Evolutionary conservation across 192 early-diverging fungal species (phyloP), one percentile per base, ranked within the genome.

Genomic region (Spizellomyces sp.): DNA sequence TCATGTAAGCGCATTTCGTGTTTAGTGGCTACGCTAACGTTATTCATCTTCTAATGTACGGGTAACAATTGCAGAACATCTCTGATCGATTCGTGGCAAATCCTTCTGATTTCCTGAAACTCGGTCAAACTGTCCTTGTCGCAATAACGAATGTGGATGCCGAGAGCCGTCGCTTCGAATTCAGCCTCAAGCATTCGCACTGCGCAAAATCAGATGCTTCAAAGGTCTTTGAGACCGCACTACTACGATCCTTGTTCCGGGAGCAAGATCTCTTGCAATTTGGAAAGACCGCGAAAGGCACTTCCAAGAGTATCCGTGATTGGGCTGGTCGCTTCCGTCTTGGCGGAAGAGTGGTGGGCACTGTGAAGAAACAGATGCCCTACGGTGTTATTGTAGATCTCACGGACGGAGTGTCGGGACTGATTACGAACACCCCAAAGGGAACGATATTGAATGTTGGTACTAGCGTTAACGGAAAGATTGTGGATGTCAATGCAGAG

Each of bases 81-180:
- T 86, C 91, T 6, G 91, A 93, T 70, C 72, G 77, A 47, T 92
- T 79, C 67, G 82, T 94, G 0, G 69, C 89, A 8, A 71, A 79
- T 4, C 75, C 88, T 0, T 73, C 77, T 48, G 85, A 88, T 12
- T 55, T 76, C 21, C 85, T 92, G 59, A 57, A 79, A 43, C 62
- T 61, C 22, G 84, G 88, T 58, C 93, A 95, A 73, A 90, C 90
- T 12, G 92, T 95, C 7, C 45, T 92, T 45, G 86, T 84, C 9
- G 75, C 64, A 43, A 80, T 95, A n/a, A 66, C 70, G 54, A 73
- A 67, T 43, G 77, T 92, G 42, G 87, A 93, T 42, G 55, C 17
- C 47, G 80, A 80, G 15, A 76, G 70, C 50, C 72, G 78, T 7
- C 81, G 79, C 69, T 72, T 88, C 17, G 75, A 85, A 8, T 77